phyloP scores from a whole-genome alignment of 192 early-diverging fungal species.

The Geosiphon pyriformis region DNA sequence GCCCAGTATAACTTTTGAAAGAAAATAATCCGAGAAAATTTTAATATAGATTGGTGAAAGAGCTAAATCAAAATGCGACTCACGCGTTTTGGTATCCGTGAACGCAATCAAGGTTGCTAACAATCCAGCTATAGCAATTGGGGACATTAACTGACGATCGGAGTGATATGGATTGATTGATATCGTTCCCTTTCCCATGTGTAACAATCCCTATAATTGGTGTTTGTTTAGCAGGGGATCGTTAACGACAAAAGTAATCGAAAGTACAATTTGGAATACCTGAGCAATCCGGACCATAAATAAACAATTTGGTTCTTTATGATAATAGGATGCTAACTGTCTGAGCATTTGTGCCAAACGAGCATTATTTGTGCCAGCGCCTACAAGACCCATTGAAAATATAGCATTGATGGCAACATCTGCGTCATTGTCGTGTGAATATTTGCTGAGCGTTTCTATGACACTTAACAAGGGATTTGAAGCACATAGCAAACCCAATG shows the following conservation, averaged over 20 bases:
- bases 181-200: constrained; percentile 99
- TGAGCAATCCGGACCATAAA: constrained; percentile 84
- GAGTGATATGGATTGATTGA: constrained; percentile 93
- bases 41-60: no score
- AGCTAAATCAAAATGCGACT: constrained; percentile 24
- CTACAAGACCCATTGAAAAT: constrained; percentile 98
- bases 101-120: constrained; percentile 87
- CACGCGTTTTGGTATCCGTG: constrained; percentile 82
- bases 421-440: constrained; percentile 97
- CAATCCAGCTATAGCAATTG: constrained; percentile 80
- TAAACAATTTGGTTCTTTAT: constrained; percentile 85
- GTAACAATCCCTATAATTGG: constrained; percentile 60
- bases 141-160: constrained; percentile 88
- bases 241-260: not conserved
- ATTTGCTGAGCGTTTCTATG: constrained; percentile 93
- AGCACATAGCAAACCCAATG: constrained; percentile 89
- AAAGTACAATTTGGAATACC: constrained; percentile 28
- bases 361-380: constrained; percentile 99
- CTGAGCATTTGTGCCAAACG: constrained; percentile 95
- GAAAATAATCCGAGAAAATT: no score
- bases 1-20: constrained; percentile 75
- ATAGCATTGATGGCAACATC: constrained; percentile 94
- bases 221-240: not conserved
- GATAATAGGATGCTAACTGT: constrained; percentile 93
- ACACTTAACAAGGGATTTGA: constrained; percentile 92